Base-by-base conservation (phyloP, 495 filamentous ascomycete species). In the Lasiosphaeria ovina region DNA sequence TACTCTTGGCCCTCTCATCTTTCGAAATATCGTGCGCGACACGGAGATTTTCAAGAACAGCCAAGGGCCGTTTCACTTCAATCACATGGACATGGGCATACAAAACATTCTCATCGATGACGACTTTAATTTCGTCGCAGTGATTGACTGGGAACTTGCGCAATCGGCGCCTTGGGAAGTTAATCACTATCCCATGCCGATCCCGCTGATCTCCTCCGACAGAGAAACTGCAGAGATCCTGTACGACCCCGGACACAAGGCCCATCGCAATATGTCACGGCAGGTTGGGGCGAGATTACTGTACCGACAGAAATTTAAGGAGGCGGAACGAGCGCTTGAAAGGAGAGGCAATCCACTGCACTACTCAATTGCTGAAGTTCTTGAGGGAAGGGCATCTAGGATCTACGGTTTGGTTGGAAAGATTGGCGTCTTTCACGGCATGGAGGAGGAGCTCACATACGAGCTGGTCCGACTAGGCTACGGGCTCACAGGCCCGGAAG, bases 41-140 rank as follows among this genome's bases (percentile, higher is more conserved):
- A 51, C 40, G 35, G 49, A 38, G 3, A 38, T 59, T 11, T 59
- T 52, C 33, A 51, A 51, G 49, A 11, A 12, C 34, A 4, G 42
- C 4, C 42, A 45, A 14, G 42, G 42, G 42, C 63, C 49, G 11
- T 71, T 72, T 44, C 69, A 55, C 47, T 59, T 72, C n/a, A 69
- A 69, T 52, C 65, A 71, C 52, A 69, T 69, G 65, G 71, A 62
- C 31, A 62, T 58, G 42, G 42, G 42, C 11, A 45, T 12, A n/a
- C 42, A 45, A 14, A 45, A 45, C 11, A 45, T 45, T 45, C 42
- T 45, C 4, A 12, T 45, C 16, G 42, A 45, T 12, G 42, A 45
- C 42, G 42, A 45, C 42, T 45, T 45, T 12, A 45, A 45, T 12
- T 45, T 45, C 12, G 42, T 45, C 42, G 42, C 42, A 4, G 42